phyloP scores from a whole-genome alignment of 1,139 yeast genomes.

The Eremothecium cymbalariae region DNA sequence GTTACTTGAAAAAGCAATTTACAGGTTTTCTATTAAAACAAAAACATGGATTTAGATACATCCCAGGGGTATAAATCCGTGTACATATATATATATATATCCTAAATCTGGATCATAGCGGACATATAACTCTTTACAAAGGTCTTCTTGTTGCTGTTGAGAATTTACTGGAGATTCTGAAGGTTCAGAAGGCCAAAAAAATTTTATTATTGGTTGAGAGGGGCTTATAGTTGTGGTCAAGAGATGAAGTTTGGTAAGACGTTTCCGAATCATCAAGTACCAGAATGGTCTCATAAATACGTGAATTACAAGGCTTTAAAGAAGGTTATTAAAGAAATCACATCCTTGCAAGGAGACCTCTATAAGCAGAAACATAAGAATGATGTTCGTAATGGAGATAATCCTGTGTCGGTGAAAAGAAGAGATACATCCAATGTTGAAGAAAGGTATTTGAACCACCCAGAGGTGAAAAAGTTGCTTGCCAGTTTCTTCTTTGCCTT shows the following conservation, averaged over 20 bases:
- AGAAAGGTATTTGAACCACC: slow-evolving; percentile 30
- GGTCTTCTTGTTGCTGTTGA: no score
- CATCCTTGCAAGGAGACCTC: slow-evolving; percentile 27
- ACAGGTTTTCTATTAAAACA: no score
- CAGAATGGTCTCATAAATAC: slow-evolving; percentile 79
- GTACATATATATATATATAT: no score
- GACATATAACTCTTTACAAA: no score
- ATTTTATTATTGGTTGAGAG: no score
- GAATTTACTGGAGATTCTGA: no score
- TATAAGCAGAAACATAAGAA: slow-evolving; percentile 17
- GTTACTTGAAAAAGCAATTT: no score
- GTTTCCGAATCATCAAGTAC: slow-evolving; percentile 75
- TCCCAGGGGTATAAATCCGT: no score
- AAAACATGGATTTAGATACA: no score
- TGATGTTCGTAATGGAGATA: slow-evolving; percentile 14
- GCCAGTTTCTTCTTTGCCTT: slow-evolving; percentile 70
- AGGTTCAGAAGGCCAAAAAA: no score
- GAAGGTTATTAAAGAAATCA: slow-evolving; percentile 59
- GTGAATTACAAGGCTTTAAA: slow-evolving; percentile 82
- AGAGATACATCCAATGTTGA: slow-evolving; percentile 13
- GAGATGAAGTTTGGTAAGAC: slow-evolving; percentile 83
- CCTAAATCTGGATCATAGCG: no score
- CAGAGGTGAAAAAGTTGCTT: slow-evolving; percentile 37
- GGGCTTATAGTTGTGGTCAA: no score
- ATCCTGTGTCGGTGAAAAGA: slow-evolving; percentile 15